Base-by-base conservation (phyloP, 768 basidiomycete species). In the Lyophyllum decastes region DNA sequence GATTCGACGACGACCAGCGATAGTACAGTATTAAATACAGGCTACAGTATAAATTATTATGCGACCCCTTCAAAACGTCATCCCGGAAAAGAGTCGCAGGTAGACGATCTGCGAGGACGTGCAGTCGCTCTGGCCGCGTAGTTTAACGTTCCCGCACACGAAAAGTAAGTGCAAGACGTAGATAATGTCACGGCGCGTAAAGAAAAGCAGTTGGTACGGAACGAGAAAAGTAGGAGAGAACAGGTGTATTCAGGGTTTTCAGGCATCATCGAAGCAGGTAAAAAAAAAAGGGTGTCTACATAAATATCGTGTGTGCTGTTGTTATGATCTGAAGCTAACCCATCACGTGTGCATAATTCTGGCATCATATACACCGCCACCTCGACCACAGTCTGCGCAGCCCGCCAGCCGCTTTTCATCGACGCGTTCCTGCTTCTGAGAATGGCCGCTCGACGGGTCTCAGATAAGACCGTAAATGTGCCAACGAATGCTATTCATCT, bases 121-220 rank as follows among this genome's bases (percentile, higher is more conserved):
- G 30, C 63, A 66, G 35, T 78, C 55, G 10, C 49, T 88, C 63
- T 88, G 58, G 86, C 86, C 84, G 78, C 70, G 82, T 79, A 65
- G 86, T 88, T 88, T 88, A 88, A 86, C 87, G 80, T 73, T 81
- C 69, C 70, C 73, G 78, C 82, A 75, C 76, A 74, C 75, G 54
- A 68, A 63, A 61, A 48, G 49, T 64, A 46, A 61, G 72, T 78
- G 76, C 79, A 77, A 73, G 78, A 77, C 79, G 84, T 84, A 82
- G 86, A 88, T 88, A 85, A 75, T 47, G 41, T 77, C 79, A 68
- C 78, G 84, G 85, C 82, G 54, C 56, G 41, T 26, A 46, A 22
- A 2, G 35, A 22, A 8, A 40, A 41, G 24, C 40, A n/a, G 30
- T 30, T 30, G 5, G 10, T 10, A 10, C 30, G 30, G 4, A 30